Base-by-base conservation (phyloP, 202 grass and related monocot species). In the Sporobolus alterniflorus region DNA sequence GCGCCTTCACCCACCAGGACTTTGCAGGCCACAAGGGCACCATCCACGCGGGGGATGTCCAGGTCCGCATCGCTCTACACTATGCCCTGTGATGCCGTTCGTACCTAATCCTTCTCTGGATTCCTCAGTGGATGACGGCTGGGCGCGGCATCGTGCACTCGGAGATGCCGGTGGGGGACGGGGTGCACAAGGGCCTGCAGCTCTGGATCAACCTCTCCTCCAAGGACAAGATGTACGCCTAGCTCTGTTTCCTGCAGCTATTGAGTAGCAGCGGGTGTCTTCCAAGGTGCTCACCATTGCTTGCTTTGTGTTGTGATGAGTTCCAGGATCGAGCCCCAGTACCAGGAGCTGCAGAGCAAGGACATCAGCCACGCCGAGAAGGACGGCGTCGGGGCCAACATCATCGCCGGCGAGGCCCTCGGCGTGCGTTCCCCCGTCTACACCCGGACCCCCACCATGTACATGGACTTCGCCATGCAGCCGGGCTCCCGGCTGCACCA, bases 151-250 rank as follows among this genome's bases (percentile, higher is more conserved):
- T 99, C 39, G 91, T 99, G 74, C 96, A 96, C 78, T 99, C 96
- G 0, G 93, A 99, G 89, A 99, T 93, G 93, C 93, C 93, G 0
- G 91, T 89, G 10, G 83, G 78, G 0, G 89, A 78, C 13, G 96
- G 93, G 0, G 89, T 95, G 54, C 93, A 98, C 32, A 96, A 90
- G 42, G 96, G 96, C 5, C 79, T 98, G 6, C 96, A 98, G 79
- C 89, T 98, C 21, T 98, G 93, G 96, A 94, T 98, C 81, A 98
- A 98, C 81, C 96, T 98, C 49, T 86, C 96, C 25, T 90, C 96
- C 14, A 98, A 94, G 17, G 89, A 95, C 81, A 98, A 93, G 84
- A 95, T 98, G 96, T 96, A 91, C 25, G 29, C 3, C n/a, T n/a
- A n/a, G n/a, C n/a, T n/a, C n/a, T n/a, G n/a, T n/a, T n/a, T n/a